Percentiles rank a stretch among this genome's conserved stretches.
Conservation (phyloP, 768 basidiomycete species). For the Lactifluus echinatus region DNA sequence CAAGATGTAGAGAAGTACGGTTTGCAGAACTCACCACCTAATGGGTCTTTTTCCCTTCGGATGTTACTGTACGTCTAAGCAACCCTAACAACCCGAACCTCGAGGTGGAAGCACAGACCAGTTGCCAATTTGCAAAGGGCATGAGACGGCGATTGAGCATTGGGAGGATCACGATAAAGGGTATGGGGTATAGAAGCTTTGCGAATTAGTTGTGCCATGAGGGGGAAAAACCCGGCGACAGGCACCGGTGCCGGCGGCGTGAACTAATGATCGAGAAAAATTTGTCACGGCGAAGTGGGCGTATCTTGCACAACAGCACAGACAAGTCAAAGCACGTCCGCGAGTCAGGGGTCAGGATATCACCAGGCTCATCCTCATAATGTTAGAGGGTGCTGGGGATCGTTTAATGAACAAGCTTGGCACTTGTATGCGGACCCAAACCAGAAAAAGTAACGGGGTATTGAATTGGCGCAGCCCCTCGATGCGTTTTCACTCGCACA, state of each 20-base stretch:
- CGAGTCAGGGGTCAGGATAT: background rate
- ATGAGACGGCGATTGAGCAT: background rate
- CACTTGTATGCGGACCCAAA: background rate
- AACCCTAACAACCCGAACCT: background rate
- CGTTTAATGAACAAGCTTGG: background rate
- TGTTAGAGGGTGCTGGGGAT: background rate
- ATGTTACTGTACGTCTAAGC: background rate
- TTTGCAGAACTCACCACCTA: background rate
- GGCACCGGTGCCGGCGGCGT: background rate
- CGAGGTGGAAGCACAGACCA: background rate
- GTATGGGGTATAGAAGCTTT: background rate
- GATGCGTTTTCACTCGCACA: constrained; percentile 1
- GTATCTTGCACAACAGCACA: background rate
- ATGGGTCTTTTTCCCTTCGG: background rate
- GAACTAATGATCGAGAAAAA: background rate
- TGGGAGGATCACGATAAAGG: background rate
- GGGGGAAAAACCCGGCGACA: background rate
- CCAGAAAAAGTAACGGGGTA: background rate
- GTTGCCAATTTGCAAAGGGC: background rate
- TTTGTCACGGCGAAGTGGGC: background rate
- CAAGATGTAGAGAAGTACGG: background rate
- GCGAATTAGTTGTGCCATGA: background rate
- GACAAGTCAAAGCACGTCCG: background rate
- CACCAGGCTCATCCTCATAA: background rate
- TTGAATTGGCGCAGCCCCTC: background rate